Conservation (phyloP, 768 basidiomycete genomes). For the Trametes maxima region DNA sequence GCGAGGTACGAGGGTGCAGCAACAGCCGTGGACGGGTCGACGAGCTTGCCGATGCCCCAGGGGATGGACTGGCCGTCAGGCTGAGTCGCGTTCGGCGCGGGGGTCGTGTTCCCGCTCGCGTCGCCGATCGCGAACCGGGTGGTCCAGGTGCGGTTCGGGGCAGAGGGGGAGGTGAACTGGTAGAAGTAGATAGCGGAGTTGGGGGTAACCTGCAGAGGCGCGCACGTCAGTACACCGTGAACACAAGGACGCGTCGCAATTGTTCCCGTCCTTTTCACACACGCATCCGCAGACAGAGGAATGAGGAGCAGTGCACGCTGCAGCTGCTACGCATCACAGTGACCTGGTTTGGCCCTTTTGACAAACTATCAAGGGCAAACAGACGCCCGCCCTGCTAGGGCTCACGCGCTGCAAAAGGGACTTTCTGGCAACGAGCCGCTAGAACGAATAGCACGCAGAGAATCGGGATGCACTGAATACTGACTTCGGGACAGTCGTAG, state of each 20-base stretch:
- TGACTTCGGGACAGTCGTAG: constrained; percentile 66
- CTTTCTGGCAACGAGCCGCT: neutral
- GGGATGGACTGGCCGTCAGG: constrained; percentile 49
- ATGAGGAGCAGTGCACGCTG: too few relatives aligned
- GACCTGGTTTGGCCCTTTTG: too few relatives aligned
- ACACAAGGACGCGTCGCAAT: neutral
- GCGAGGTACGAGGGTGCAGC: constrained; percentile 27
- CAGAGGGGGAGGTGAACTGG: constrained; percentile 58
- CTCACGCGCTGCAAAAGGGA: neutral
- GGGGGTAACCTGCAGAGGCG: constrained; percentile 51
- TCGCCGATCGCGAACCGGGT: constrained; percentile 76
- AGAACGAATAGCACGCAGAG: neutral
- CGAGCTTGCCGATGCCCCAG: constrained; percentile 68
- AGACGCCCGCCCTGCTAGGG: too few relatives aligned
- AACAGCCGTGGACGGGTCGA: constrained; percentile 41
- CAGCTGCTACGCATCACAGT: too few relatives aligned
- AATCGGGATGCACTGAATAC: constrained; percentile 19
- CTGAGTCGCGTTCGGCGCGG: constrained; percentile 56
- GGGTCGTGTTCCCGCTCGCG: constrained; percentile 43
- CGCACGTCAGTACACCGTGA: neutral
- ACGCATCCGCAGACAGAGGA: too few relatives aligned
- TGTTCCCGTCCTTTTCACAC: neutral
- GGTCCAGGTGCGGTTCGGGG: constrained; percentile 58
- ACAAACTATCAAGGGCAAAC: too few relatives aligned
- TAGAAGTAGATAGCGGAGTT: constrained; percentile 80